Percentiles rank a stretch among this genome's conserved stretches.
Conservation (phyloP, 2,329 filamentous ascomycete genomes). For the Metarhizium humberi region DNA sequence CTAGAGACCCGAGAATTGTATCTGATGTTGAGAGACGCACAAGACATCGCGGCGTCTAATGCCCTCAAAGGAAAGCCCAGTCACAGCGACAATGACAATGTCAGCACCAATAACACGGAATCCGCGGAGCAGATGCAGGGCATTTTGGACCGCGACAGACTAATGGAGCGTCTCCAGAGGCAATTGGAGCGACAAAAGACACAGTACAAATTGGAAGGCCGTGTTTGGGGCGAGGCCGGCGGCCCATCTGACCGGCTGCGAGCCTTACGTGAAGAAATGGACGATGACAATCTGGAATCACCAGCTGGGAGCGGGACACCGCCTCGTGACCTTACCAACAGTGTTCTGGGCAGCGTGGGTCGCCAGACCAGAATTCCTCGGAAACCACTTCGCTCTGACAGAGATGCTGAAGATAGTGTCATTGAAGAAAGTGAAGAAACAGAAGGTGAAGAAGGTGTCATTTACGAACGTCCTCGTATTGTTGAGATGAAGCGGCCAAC, state of each 20-base stretch:
- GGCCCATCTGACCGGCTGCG: conserved; percentile 87
- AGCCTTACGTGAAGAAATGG: conserved; percentile 92
- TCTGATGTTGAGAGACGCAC: conserved; percentile 94
- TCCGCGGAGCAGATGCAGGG: conserved; percentile 77
- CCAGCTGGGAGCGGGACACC: conserved; percentile 42
- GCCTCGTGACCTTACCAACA: conserved; percentile 57
- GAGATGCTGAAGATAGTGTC: conserved; percentile 24
- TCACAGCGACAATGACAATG: neutral
- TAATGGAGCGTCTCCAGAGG: conserved; percentile 91
- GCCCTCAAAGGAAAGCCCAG: conserved; percentile 44
- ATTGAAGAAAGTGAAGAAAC: conserved; percentile 42
- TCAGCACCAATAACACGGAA: conserved; percentile 44
- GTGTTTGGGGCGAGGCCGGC: conserved; percentile 72
- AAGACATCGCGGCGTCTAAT: conserved; percentile 87
- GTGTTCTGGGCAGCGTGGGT: conserved; percentile 63
- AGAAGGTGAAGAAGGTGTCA: conserved; percentile 44
- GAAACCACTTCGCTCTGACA: conserved; percentile 37
- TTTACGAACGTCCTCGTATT: conserved; percentile 72
- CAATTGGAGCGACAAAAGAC: conserved; percentile 96
- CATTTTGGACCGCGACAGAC: conserved; percentile 81
- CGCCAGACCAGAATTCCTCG: conserved; percentile 48
- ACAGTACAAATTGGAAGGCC: conserved; percentile 92
- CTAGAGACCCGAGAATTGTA: conserved; percentile 94
- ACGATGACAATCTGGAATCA: conserved; percentile 42
- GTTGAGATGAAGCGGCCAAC: conserved; percentile 69